Evolutionary conservation across 495 filamentous ascomycete species (phyloP).

Genomic region (Halenospora varia): DNA sequence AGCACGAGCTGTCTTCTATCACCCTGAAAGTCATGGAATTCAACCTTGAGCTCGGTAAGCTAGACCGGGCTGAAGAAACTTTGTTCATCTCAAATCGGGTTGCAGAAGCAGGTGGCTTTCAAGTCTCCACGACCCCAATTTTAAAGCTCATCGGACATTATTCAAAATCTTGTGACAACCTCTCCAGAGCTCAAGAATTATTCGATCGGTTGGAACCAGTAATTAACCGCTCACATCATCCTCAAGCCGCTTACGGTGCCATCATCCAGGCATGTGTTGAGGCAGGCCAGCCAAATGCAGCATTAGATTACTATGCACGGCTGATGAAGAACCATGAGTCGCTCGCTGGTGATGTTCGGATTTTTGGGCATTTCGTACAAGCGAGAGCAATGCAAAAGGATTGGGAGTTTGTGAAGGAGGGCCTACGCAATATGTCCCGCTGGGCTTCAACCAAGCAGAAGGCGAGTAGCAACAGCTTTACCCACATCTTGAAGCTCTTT

Average conservation of each 20-base stretch:
- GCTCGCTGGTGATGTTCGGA: conserved; percentile 5
- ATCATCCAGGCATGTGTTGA: conserved; percentile 28
- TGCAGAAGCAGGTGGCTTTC: conserved; percentile 9
- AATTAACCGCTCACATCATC: not conserved
- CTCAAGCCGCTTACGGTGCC: conserved; percentile 16
- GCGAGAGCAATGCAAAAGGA: conserved; percentile 37
- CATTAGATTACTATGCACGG: conserved; percentile 8
- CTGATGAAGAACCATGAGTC: not conserved
- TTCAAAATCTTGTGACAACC: conserved; percentile 18
- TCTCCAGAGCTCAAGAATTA: conserved; percentile 9
- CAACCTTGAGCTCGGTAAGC: not conserved
- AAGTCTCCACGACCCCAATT: conserved; percentile 11
- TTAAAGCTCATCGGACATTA: conserved; percentile 18
- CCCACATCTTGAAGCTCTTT: conserved; percentile 40
- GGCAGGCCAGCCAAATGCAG: conserved; percentile 15
- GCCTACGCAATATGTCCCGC: conserved; percentile 32
- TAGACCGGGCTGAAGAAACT: conserved; percentile 11
- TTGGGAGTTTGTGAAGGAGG: conserved; percentile 37
- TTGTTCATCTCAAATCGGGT: conserved; percentile 9
- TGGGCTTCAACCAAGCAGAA: conserved; percentile 4
- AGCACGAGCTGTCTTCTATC: conserved; percentile 6
- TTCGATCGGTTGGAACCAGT: conserved; percentile 18
- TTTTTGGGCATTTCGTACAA: conserved; percentile 33
- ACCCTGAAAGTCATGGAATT: conserved; percentile 13
- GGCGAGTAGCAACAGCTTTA: conserved; percentile 31